A percentile compares a stretch with the other conserved stretches of the same genome.
These are phyloP conservation scores for Clonostachys chloroleuca DNA, from an alignment of 2,329 filamentous ascomycete genomes.

Conservation along the genomic window DNA sequence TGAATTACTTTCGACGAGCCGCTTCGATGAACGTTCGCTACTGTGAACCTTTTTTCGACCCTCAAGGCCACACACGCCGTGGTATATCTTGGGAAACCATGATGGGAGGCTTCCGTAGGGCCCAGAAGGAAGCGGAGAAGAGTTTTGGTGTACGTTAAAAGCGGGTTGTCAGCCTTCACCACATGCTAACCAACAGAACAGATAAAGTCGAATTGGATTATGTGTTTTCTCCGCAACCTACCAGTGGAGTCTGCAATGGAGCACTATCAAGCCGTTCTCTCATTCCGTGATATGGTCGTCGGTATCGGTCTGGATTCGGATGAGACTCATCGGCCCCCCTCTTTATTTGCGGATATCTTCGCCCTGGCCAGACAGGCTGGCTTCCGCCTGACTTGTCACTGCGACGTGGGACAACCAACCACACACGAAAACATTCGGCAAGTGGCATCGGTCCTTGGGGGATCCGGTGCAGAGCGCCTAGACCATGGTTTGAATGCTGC, in stretches of 20 bases:
- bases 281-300: slow-evolving; percentile 28
- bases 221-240: slow-evolving; percentile 66
- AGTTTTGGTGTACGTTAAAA: slow-evolving; percentile 50
- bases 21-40: slow-evolving; percentile 60
- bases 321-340: slow-evolving; percentile 33
- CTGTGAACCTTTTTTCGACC: slow-evolving; percentile 74
- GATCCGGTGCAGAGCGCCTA: slow-evolving; percentile 57
- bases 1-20: slow-evolving; percentile 62
- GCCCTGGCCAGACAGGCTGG: slow-evolving; percentile 25
- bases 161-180: neutral
- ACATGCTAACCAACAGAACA: neutral
- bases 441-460: slow-evolving; percentile 44
- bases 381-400: slow-evolving; percentile 38
- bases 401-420: slow-evolving; percentile 41
- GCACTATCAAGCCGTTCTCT: slow-evolving; percentile 38
- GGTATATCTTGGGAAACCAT: slow-evolving; percentile 58
- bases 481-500: slow-evolving; percentile 66
- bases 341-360: slow-evolving; percentile 33
- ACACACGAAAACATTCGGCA: slow-evolving; percentile 45
- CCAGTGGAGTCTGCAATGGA: slow-evolving; percentile 65
- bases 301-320: slow-evolving; percentile 38
- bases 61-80: slow-evolving; percentile 63
- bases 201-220: slow-evolving; percentile 50
- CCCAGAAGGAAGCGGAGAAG: slow-evolving; percentile 50
- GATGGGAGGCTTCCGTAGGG: slow-evolving; percentile 54